Evolutionary conservation across 2,329 filamentous ascomycete species (phyloP), one percentile per base, ranked within the genome.

Genomic region (Verticillium albo-atrum): DNA sequence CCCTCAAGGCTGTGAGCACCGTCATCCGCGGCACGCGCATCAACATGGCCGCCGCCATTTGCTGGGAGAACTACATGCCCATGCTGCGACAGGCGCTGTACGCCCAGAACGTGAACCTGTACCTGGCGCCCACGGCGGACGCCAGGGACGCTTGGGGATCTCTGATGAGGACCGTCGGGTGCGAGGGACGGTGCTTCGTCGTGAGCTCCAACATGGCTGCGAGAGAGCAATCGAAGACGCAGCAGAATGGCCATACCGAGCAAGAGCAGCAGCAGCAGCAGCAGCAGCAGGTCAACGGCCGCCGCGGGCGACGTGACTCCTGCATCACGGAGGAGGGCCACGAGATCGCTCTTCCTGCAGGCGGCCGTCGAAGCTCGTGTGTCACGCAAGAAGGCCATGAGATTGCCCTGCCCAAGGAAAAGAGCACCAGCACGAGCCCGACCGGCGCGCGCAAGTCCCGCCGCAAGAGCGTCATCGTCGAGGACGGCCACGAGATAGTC

Each of bases 61-160:
- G 93, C 79, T 97, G 93, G 93, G 93, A 98, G 74, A 97, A 91
- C 73, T 96, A 94, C 76, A 97, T 97, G 92, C 93, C 93, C 0
- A 78, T 97, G 20, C 79, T 97, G 7, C 85, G 94, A 20, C 90
- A 96, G 71, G 83, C 86, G 17, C 80, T 97, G 37, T 98, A 97
- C 73, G 83, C 86, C 2, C 94, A 97, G 73, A 96, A 96, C 70
- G 87, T 97, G 68, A 96, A 96, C 71, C 77, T 97, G 14, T 97
- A 94, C 74, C 84, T 97, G 2, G 92, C 93, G 0, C 94, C 94
- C 0, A 97, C 93, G 1, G 93, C 93, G 1, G 94, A 97, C 75
- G 85, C 82, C 23, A 82, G 93, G 62, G 90, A 94, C 67, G 87
- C 90, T 0, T 98, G 94, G 94, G 75, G 91, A 26, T 77, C 86